Conservation (phyloP, 352 stramenopile species). For the Elongisporangium anandrum region DNA sequence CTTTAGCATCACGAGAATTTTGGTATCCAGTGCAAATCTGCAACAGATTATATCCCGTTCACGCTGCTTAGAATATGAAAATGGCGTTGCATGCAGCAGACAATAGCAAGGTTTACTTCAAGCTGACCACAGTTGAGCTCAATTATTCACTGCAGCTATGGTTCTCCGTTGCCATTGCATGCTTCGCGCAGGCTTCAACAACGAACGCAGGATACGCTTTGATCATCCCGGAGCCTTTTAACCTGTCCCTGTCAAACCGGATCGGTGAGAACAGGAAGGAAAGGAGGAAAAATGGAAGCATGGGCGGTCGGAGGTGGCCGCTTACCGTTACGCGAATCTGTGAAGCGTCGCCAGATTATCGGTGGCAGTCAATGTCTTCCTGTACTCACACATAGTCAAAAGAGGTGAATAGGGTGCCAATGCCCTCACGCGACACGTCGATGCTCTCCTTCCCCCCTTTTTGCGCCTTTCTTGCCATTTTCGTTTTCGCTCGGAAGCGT, state of each 20-base stretch:
- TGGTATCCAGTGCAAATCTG: neutral
- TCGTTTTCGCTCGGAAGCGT: neutral
- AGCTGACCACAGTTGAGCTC: neutral
- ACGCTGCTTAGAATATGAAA: neutral
- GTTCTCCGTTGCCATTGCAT: neutral
- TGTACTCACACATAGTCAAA: neutral
- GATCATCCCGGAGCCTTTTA: neutral
- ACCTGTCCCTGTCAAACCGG: neutral
- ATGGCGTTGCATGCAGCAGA: neutral
- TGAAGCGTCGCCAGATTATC: neutral
- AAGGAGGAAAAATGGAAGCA: neutral
- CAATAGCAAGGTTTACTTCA: neutral
- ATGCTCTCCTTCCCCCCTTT: neutral
- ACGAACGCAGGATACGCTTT: neutral
- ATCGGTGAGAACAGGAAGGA: neutral
- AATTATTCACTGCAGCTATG: no score
- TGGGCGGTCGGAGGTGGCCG: neutral
- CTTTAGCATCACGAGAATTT: neutral
- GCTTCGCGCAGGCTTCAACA: neutral
- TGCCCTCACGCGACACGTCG: neutral
- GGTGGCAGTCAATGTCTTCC: neutral
- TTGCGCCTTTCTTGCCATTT: neutral
- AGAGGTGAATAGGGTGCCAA: neutral
- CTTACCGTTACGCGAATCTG: neutral
- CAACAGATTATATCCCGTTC: neutral